Percentiles rank a stretch among this genome's conserved stretches.
Evolutionary conservation across 352 stramenopile species (phyloP).

Genomic region (Phytopythium kandeliae): DNA sequence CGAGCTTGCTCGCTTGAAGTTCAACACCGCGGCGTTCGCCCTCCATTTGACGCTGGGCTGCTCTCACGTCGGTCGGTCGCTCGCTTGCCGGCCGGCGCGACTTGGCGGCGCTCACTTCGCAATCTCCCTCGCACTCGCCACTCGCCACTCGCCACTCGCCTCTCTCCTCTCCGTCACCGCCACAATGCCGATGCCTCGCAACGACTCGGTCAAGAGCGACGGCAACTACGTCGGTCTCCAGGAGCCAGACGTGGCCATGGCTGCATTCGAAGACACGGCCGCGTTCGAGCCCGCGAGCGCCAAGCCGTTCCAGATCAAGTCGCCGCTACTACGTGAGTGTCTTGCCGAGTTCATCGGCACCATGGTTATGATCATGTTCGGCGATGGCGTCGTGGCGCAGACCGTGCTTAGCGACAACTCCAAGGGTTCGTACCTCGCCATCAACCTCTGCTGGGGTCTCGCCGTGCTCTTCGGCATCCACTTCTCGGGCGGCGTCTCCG

Average conservation of each 20-base stretch:
- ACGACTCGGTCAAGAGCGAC: conserved; percentile 7
- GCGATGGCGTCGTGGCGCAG: conserved; percentile 56
- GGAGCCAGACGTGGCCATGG: conserved; percentile 10
- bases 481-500: conserved; percentile 34
- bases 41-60: neutral
- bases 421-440: conserved; percentile 52
- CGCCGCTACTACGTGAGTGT: conserved; percentile 48
- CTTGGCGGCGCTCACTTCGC: neutral
- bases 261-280: neutral
- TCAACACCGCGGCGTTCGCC: neutral
- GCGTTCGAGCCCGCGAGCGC: conserved; percentile 9
- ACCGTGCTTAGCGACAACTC: conserved; percentile 32
- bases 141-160: neutral
- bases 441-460: conserved; percentile 54
- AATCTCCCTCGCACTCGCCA: neutral
- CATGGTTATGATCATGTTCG: conserved; percentile 52
- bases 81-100: no score
- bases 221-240: conserved; percentile 15
- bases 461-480: conserved; percentile 61
- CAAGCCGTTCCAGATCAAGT: conserved; percentile 21
- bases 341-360: conserved; percentile 59
- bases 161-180: neutral
- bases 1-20: neutral
- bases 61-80: neutral
- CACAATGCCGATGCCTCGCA: neutral